Percentiles rank a stretch among this genome's conserved stretches.
phyloP scores from a whole-genome alignment of 148 eudicot species.

The Selenicereus undatus region DNA sequence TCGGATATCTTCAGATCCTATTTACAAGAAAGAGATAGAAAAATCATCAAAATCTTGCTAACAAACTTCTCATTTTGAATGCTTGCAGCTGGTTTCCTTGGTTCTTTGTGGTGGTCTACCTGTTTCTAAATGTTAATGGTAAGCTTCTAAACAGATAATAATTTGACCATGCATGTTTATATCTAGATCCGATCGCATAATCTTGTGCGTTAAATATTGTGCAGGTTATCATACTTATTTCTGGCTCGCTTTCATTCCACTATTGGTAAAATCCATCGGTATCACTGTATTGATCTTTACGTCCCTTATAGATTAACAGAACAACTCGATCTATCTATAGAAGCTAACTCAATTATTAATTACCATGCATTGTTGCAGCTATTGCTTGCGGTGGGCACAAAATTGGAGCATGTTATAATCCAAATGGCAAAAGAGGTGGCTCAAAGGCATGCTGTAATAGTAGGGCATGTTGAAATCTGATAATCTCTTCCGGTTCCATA shows the following conservation, averaged over 20 bases:
- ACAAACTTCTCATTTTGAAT: not conserved
- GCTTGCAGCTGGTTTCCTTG: constrained; percentile 34
- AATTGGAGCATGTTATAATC: constrained; percentile 64
- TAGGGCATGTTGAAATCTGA: constrained; percentile 64
- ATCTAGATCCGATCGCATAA: no score
- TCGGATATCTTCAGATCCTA: no score
- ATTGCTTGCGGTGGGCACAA: constrained; percentile 68
- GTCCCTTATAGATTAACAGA: not conserved
- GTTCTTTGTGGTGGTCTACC: constrained; percentile 29
- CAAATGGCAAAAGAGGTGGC: constrained; percentile 70
- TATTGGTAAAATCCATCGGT: constrained; percentile 13
- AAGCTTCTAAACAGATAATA: not conserved
- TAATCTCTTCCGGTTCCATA: constrained; percentile 62
- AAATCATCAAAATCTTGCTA: not conserved
- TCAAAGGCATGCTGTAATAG: constrained; percentile 50
- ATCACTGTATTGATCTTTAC: not conserved
- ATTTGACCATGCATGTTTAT: not conserved
- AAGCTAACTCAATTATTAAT: not conserved
- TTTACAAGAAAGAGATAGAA: not conserved
- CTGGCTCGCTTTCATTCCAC: constrained; percentile 31
- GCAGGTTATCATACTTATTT: constrained; percentile 33
- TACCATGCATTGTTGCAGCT: constrained; percentile 29
- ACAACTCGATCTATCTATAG: not conserved
- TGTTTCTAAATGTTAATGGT: constrained; percentile 32
- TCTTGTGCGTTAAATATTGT: not conserved